Conservation (phyloP, 192 early-diverging fungal species). For the Umbelopsis sp. region DNA sequence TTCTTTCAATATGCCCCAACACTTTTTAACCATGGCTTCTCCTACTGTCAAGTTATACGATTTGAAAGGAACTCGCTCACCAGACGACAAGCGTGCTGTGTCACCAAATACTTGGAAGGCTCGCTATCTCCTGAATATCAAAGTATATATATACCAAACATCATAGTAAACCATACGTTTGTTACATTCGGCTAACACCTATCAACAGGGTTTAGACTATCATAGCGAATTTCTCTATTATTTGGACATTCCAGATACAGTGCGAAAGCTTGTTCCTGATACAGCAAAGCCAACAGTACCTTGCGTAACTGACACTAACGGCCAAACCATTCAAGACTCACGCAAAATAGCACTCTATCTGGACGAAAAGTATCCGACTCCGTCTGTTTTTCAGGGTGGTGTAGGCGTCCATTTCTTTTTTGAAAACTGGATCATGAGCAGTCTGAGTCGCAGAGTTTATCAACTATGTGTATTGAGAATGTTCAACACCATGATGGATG, state of each 20-base stretch:
- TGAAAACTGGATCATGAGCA: slow-evolving; percentile 37
- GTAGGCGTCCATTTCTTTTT: slow-evolving; percentile 48
- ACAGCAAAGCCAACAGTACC: slow-evolving; percentile 41
- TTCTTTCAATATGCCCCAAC: no score
- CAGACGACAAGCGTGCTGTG: background rate
- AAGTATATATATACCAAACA: slow-evolving; percentile 20
- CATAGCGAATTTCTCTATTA: slow-evolving; percentile 28
- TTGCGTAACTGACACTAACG: slow-evolving; percentile 36
- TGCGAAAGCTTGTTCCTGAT: slow-evolving; percentile 21
- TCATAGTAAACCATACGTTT: background rate
- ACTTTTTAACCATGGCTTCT: no score
- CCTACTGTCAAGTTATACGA: background rate
- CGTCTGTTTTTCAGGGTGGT: slow-evolving; percentile 42
- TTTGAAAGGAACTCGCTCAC: background rate
- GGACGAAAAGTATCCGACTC: slow-evolving; percentile 57
- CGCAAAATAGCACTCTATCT: slow-evolving; percentile 61
- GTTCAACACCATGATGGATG: slow-evolving; percentile 28
- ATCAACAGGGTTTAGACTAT: slow-evolving; percentile 25
- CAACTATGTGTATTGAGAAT: slow-evolving; percentile 38
- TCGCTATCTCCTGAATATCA: slow-evolving; percentile 27
- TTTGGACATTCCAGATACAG: slow-evolving; percentile 10
- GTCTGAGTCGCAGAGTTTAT: slow-evolving; percentile 33
- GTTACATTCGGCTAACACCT: background rate
- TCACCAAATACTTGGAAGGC: slow-evolving; percentile 34
- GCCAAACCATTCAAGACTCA: slow-evolving; percentile 48